These are phyloP conservation scores for Alternaria panax DNA, from an alignment of 2,329 filamentous ascomycete genomes.

Conservation along the genomic window DNA sequence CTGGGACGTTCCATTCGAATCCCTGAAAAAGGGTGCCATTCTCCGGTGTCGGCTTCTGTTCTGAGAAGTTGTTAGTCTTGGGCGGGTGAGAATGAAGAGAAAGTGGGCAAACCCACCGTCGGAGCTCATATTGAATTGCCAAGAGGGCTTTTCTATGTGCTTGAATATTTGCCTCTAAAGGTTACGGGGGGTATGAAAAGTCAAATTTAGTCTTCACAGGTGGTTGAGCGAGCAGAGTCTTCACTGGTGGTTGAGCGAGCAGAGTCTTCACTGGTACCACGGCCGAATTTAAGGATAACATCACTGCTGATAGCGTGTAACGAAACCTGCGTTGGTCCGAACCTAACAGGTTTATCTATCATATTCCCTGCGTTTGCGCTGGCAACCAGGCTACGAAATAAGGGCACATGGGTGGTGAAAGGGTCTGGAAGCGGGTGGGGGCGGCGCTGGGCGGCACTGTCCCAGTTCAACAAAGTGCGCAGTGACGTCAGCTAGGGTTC, in stretches of 20 bases:
- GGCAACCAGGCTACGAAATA: slow-evolving; percentile 8
- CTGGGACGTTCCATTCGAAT: slow-evolving; percentile 76
- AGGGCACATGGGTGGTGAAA: slow-evolving; percentile 1
- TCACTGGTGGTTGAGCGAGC: not conserved
- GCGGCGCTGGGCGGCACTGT: slow-evolving; percentile 11
- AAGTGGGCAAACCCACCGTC: slow-evolving; percentile 30
- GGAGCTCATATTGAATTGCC: slow-evolving; percentile 31
- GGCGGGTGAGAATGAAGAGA: not conserved
- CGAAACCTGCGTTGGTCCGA: slow-evolving; percentile 5
- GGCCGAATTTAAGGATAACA: slow-evolving; percentile 15
- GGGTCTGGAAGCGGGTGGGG: not conserved
- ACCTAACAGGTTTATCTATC: slow-evolving; percentile 30
- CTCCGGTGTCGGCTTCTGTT: slow-evolving; percentile 41
- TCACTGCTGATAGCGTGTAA: slow-evolving; percentile 11
- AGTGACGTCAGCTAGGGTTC: slow-evolving; percentile 36
- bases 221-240: slow-evolving; percentile 1
- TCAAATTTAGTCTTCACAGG: not conserved
- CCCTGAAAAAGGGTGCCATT: slow-evolving; percentile 67
- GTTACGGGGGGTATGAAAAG: not conserved
- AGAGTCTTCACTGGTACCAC: slow-evolving; percentile 1
- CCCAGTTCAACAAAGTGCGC: slow-evolving; percentile 35
- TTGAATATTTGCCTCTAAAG: not conserved
- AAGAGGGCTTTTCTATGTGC: not conserved
- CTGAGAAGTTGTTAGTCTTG: slow-evolving; percentile 24
- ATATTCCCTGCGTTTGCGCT: slow-evolving; percentile 17